Conservation (phyloP, 495 filamentous ascomycete species). For the Penicillium canariense region DNA sequence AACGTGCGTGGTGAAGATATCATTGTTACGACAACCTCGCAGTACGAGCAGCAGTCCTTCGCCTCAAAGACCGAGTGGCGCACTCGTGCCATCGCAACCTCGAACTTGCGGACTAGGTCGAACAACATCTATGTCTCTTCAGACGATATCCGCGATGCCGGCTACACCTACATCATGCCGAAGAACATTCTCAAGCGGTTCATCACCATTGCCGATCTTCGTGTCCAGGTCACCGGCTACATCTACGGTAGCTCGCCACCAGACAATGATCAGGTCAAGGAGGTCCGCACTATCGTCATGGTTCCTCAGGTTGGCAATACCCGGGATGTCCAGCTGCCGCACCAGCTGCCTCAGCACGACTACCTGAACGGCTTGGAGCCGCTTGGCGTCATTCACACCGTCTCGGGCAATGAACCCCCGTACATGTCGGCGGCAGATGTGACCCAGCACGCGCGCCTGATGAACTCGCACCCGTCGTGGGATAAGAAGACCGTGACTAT, state of each 20-base stretch:
- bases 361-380: constrained; percentile 86
- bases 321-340: constrained; percentile 85
- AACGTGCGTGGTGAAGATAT: constrained; percentile 98
- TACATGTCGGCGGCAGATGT: constrained; percentile 96
- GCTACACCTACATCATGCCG: constrained; percentile 95
- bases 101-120: constrained; percentile 87
- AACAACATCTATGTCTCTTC: constrained; percentile 99
- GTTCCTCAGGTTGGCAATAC: constrained; percentile 93
- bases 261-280: constrained; percentile 96
- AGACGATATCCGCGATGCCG: constrained; percentile 79
- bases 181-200: constrained; percentile 99
- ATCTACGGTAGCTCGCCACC: constrained; percentile 90
- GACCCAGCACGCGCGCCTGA: constrained; percentile 85
- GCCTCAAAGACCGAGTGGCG: constrained; percentile 99
- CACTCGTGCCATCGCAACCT: constrained; percentile 92
- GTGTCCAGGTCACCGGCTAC: constrained; percentile 94
- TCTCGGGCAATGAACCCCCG: constrained; percentile 88
- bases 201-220: constrained; percentile 96
- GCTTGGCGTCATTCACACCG: constrained; percentile 92
- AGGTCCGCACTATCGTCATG: constrained; percentile 95
- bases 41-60: constrained; percentile 96
- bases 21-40: constrained; percentile 94
- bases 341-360: constrained; percentile 91
- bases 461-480: constrained; percentile 79
- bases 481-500: constrained; percentile 95